Evolutionary conservation across 2,329 filamentous ascomycete genomes (phyloP), one percentile per base, ranked within the genome.

Genomic region (Escovopsis sp.): DNA sequence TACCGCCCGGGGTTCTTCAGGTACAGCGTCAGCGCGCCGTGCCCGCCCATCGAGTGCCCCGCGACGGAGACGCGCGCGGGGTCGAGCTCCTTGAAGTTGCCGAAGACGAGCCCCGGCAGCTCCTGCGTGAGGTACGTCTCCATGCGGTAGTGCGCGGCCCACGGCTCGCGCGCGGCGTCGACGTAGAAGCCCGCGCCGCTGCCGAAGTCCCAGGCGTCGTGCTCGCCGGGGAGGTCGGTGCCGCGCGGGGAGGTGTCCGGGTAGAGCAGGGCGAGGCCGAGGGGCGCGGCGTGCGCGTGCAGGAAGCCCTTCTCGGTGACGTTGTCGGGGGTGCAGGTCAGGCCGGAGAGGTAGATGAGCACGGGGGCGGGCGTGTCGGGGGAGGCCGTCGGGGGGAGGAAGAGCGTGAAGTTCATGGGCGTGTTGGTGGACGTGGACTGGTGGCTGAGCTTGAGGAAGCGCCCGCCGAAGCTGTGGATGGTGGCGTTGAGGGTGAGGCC

Each of bases 41-140:
- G 91, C 0, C 91, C 91, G 50, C 91, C 91, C 91, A 98, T 98
- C 53, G 81, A 88, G 67, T 98, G 91, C 6, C 91, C 91, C 34
- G 84, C 85, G 54, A 98, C 91, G 61, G 80, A 82, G 42, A 95
- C 78, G 34, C 81, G 72, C 25, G 55, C 62, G 0, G 62, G 55
- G 60, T 96, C 89, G 27, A 98, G 68, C 51, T 60, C 71, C 27
- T 74, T 68, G 63, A 87, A 94, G 24, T 74, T 71, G 27, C 62
- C 61, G 61, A 88, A 93, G 20, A 96, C 72, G 1, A 79, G 68
- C 13, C 70, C 65, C 1, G 88, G 89, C n/a, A 98, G 77, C 64
- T 98, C 91, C 41, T 74, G 62, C n/a, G 82, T 80, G 50, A 98
- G 73, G 68, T 98, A 98, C 47, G 73, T 78, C 70, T 96, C 87